A percentile compares a stretch with the other conserved stretches of the same genome.
These are phyloP conservation scores for Lachnellula hyalina DNA, from an alignment of 2,329 filamentous ascomycete species.

Conservation along the genomic window DNA sequence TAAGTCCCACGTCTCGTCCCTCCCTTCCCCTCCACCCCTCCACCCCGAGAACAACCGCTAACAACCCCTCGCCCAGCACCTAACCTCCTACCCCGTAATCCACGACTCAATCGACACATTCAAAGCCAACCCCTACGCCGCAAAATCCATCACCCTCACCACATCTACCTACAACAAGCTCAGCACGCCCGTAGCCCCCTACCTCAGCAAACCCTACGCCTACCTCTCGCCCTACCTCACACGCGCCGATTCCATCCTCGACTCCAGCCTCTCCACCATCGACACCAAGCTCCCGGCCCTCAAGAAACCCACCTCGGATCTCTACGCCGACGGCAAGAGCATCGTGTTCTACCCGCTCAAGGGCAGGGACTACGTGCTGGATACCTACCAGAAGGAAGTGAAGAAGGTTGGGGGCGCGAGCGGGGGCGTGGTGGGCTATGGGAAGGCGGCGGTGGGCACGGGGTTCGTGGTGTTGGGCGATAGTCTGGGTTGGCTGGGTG, in stretches of 20 bases:
- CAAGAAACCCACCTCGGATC: slow-evolving; percentile 68
- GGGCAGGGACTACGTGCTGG: slow-evolving; percentile 56
- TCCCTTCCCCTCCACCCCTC: not conserved
- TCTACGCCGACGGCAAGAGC: slow-evolving; percentile 59
- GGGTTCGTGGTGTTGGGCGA: slow-evolving; percentile 62
- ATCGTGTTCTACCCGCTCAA: slow-evolving; percentile 58
- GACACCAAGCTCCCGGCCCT: slow-evolving; percentile 68
- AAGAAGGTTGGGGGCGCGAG: slow-evolving; percentile 57
- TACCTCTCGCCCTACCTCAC: slow-evolving; percentile 81
- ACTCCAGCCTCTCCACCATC: slow-evolving; percentile 63
- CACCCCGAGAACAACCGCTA: slow-evolving; percentile 6
- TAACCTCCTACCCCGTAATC: slow-evolving; percentile 78
- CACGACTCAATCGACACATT: slow-evolving; percentile 72
- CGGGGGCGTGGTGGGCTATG: slow-evolving; percentile 53
- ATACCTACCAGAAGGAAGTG: slow-evolving; percentile 51
- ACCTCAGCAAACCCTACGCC: slow-evolving; percentile 71
- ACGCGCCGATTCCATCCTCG: slow-evolving; percentile 73
- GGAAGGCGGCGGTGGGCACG: slow-evolving; percentile 66
- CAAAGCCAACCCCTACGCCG: slow-evolving; percentile 76
- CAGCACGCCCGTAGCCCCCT: slow-evolving; percentile 72
- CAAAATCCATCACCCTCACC: slow-evolving; percentile 60
- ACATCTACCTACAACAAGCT: slow-evolving; percentile 36
- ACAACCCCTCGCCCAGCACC: slow-evolving; percentile 55
- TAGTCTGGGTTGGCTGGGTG: slow-evolving; percentile 55
- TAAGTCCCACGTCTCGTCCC: slow-evolving; percentile 27